Evolutionary conservation across 2,329 filamentous ascomycete species (phyloP).

Genomic region (Fusarium proliferatum): DNA sequence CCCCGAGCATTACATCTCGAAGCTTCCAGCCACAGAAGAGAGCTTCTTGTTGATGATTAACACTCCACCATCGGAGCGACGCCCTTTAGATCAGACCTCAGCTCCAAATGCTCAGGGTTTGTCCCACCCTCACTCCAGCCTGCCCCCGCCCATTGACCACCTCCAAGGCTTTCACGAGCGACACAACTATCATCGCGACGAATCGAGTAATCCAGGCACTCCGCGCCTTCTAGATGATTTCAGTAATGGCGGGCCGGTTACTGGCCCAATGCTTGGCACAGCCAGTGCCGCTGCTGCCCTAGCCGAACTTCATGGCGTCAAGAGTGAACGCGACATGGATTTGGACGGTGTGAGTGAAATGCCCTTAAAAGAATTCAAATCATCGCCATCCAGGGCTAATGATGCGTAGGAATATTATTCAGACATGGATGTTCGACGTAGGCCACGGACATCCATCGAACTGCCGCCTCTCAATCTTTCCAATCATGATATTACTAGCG

Average conservation of each 20-base stretch:
- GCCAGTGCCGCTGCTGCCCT: constrained; percentile 84
- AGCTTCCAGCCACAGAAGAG: constrained; percentile 97
- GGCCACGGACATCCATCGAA: constrained; percentile 76
- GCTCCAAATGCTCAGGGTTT: constrained; percentile 49
- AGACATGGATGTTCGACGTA: constrained; percentile 73
- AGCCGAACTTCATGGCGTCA: constrained; percentile 83
- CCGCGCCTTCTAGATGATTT: constrained; percentile 77
- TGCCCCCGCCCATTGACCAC: constrained; percentile 38
- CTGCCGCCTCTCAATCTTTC: constrained; percentile 74
- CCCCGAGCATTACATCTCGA: constrained; percentile 96
- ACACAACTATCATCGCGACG: constrained; percentile 75
- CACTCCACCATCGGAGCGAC: constrained; percentile 81
- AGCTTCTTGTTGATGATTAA: constrained; percentile 98
- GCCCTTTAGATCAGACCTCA: constrained; percentile 55
- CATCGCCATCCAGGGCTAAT: constrained; percentile 30
- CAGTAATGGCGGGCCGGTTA: constrained; percentile 56
- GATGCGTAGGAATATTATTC: constrained; percentile 71
- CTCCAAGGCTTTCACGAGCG: constrained; percentile 47
- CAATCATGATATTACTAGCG: constrained; percentile 74
- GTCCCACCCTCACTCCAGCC: constrained; percentile 33
- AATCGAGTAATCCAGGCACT: constrained; percentile 73
- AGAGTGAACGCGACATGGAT: constrained; percentile 81
- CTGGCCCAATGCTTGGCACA: constrained; percentile 63
- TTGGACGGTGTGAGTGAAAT: constrained; percentile 74
- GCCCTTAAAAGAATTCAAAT: constrained; percentile 44